Conservation (phyloP, 148 eudicot genomes). For the Heliosperma pusillum region DNA sequence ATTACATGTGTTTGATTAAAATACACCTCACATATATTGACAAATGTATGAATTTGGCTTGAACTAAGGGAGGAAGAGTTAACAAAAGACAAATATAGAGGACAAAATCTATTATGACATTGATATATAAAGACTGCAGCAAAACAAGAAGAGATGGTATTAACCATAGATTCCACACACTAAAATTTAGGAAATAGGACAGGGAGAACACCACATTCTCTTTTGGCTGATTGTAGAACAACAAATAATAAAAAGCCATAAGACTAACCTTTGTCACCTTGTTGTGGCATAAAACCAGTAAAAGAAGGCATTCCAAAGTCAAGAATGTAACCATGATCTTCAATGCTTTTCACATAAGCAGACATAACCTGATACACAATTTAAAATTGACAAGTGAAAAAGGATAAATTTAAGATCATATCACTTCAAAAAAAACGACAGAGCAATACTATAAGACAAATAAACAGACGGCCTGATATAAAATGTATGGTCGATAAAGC, state of each 20-base stretch:
- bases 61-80: neutral
- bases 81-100: neutral
- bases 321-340: conserved; percentile 97
- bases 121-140: neutral
- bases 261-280: conserved; percentile 48
- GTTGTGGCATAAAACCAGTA: conserved; percentile 76
- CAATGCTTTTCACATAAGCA: conserved; percentile 85
- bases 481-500: neutral
- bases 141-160: neutral
- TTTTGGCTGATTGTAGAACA: neutral
- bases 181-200: neutral
- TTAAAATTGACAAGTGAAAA: neutral
- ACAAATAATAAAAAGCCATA: neutral
- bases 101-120: neutral
- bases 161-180: neutral
- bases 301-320: conserved; percentile 77
- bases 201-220: neutral
- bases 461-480: conserved; percentile 34
- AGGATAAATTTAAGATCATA: neutral
- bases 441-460: conserved; percentile 26
- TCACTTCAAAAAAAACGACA: neutral
- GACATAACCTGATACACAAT: conserved; percentile 56
- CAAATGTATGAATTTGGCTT: neutral
- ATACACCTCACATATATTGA: no score
- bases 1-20: no score